Evolutionary conservation across 495 filamentous ascomycete genomes (phyloP), one percentile per base, ranked within the genome.

Genomic region (Pseudevernia furfuracea): DNA sequence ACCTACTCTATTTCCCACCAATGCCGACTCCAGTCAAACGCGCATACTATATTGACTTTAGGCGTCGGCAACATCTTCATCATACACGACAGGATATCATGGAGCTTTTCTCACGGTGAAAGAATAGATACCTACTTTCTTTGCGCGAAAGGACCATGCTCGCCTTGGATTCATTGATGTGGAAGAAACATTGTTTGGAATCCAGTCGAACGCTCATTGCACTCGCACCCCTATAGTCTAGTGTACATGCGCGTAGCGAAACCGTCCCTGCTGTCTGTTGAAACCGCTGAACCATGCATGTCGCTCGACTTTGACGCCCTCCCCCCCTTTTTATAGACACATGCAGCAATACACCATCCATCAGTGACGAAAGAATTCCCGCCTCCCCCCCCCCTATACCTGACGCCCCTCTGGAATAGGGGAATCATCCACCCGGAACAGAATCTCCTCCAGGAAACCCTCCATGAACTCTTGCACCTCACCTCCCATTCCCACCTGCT

Each of bases 381-480:
- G 0, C 34, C 25, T 5, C 25, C 57, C 14, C 10, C 14, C 58
- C n/a, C 17, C 2, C 28, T 12, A 60, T 60, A 30, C 1, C 52
- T 17, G 39, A 4, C 37, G n/a, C 9, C 46, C 41, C 7, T 41
- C 41, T 23, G 55, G 53, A 15, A 34, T 30, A 34, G 53, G 55
- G 39, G 57, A 55, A 41, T 58, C 62, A 74, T 96, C 93, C 39
- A 97, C 88, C 41, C 94, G 78, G 10, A 96, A 90, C n/a, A 98
- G 80, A 21, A 97, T 84, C 78, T 97, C 94, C 77, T 98, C 94
- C 38, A 98, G 78, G 66, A 96, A 85, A 3, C 89, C 92, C 74
- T 98, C 94, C 38, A 97, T 76, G 67, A 97, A 94, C 0, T 86
- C 87, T 56, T 85, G 83, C 23, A 96, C 90, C 17, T 89, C 91